Percentiles rank a stretch among this genome's conserved stretches.
Evolutionary conservation across 1,139 yeast genomes (phyloP).

Genomic region (Blastobotrys illinoisensis): DNA sequence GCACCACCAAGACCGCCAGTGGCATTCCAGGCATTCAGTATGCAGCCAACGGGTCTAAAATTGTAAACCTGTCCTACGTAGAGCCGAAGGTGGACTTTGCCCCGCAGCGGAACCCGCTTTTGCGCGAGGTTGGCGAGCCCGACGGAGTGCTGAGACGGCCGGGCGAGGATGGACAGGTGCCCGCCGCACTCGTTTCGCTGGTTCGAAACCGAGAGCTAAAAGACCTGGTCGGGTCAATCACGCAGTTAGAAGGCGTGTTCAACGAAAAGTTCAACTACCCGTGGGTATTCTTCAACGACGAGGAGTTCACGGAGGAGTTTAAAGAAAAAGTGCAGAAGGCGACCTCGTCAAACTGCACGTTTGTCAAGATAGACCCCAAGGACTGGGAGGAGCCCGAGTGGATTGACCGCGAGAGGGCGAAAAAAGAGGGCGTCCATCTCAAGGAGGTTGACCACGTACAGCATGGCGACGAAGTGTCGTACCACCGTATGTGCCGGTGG

Average conservation of each 20-base stretch:
- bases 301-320: conserved; percentile 55
- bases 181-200: conserved; percentile 68
- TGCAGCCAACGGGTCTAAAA: neutral
- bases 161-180: conserved; percentile 39
- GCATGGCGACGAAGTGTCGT: conserved; percentile 57
- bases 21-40: neutral
- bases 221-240: conserved; percentile 48
- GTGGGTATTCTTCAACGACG: conserved; percentile 73
- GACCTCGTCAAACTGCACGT: conserved; percentile 51
- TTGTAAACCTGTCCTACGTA: conserved; percentile 1
- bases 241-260: conserved; percentile 56
- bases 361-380: conserved; percentile 46
- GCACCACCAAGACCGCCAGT: neutral
- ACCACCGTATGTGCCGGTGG: conserved; percentile 77
- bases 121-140: conserved; percentile 28
- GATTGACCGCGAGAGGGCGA: conserved; percentile 43
- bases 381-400: conserved; percentile 62
- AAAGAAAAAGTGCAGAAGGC: conserved; percentile 38
- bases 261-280: conserved; percentile 70
- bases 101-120: conserved; percentile 17
- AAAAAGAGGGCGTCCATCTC: conserved; percentile 37
- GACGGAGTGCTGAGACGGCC: conserved; percentile 19
- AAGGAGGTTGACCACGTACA: conserved; percentile 48
- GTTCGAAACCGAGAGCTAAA: conserved; percentile 60
- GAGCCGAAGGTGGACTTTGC: conserved; percentile 14